Evolutionary conservation across 2,329 filamentous ascomycete genomes (phyloP), one percentile per base, ranked within the genome.

Genomic region (Metarhizium guizhouense): DNA sequence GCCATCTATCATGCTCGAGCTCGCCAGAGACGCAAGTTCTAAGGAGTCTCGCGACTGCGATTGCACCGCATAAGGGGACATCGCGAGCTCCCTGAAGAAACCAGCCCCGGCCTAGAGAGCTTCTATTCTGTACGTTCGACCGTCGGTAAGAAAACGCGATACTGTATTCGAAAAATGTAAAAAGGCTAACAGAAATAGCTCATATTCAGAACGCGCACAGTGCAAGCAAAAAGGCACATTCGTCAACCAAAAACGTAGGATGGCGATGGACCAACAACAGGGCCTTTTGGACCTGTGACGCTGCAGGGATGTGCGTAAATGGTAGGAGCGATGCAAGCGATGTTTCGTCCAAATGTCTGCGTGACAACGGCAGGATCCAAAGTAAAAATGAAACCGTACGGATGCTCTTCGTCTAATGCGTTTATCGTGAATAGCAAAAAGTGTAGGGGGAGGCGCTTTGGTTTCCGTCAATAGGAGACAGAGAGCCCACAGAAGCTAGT

Each of bases 21-120:
- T 95, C 58, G 93, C 94, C 60, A 99, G 84, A 54, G 92, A 96
- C 58, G 92, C 94, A 57, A 99, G 87, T 76, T 99, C 94, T 67
- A 99, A 84, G 50, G 93, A 97, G 79, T 99, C 94, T 74, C 94
- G 89, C 59, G 83, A 71, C 60, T 75, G 72, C 61, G 73, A 68
- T 60, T 74, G 73, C 56, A 74, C 70, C 32, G 42, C 58, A 63
- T 72, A 68, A 6, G 59, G 57, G 65, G 71, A 67, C 77, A 79
- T 62, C 70, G 69, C 57, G 67, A 71, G 73, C 42, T 45, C 56
- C 48, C 55, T 56, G 52, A 29, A 18, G 55, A 38, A n/a, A 36
- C 30, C n/a, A 18, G 7, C n/a, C 16, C 38, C 18, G n/a, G 18
- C 25, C 25, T 8, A 29, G 40, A 47, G 40, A 8, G 45, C 45